Evolutionary conservation across 2,329 filamentous ascomycete species (phyloP), one percentile per base, ranked within the genome.

Genomic region (Alternaria sp.): DNA sequence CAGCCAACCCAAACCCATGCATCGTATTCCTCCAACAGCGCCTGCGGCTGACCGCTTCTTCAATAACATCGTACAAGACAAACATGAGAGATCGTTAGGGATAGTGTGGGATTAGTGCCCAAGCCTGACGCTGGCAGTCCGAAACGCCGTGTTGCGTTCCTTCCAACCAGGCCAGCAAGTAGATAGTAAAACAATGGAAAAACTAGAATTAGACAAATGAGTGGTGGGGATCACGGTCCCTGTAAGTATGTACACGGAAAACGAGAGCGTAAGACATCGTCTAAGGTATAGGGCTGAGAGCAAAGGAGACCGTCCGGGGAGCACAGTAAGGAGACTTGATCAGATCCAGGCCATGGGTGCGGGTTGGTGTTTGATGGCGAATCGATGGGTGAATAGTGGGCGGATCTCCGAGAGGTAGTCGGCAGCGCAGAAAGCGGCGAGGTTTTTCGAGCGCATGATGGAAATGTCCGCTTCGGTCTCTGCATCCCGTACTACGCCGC

Each of bases 381-480:
- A 72, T 11, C 69, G 65, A 17, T 40, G 54, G 56, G 43, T 72
- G 67, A 75, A 78, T 7, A 97, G 81, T 59, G 86, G 87, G 69
- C 92, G 86, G 61, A 98, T 91, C 77, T 97, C 94, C 47, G 84
- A 83, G 63, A 96, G 82, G 81, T 99, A 99, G 73, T 97, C 94
- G 54, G 93, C 88, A 10, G 92, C 92, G 47, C 86, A 86, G 79
- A 93, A 92, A 72, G 90, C 91, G 73, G 85, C 86, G 6, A 97
- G 86, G 3, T 92, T 93, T 65, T 88, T 88, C 23, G 86, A 84
- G 62, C 86, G 80, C 76, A 98, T 87, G 62, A 90, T 87, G 69
- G 87, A 84, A 73, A 92, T 86, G 79, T 96, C 93, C 59, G 93
- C 91, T 47, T 94, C 90, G 43, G 90, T 82, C 49, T 89, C 83